Evolutionary conservation across 1,284 basidiomycete genomes (phyloP).

Genomic region (Trichosporon sp.): DNA sequence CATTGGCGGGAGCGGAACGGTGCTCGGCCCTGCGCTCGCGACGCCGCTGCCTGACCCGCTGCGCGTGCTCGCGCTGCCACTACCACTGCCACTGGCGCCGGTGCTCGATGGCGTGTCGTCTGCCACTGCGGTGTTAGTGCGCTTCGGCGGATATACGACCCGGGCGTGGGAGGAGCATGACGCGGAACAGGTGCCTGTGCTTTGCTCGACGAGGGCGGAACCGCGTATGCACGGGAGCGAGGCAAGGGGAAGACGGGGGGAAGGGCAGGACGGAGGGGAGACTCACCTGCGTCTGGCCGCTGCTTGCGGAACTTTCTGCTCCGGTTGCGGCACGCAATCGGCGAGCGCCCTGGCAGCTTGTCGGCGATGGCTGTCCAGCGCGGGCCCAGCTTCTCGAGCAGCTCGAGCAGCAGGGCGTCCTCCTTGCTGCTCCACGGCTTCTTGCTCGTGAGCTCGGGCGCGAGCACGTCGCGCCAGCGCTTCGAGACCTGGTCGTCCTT

Average conservation of each 20-base stretch:
- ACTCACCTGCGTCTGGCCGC: neutral
- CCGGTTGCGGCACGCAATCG: constrained; percentile 25
- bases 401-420: constrained; percentile 21
- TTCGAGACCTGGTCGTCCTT: constrained; percentile 30
- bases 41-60: neutral
- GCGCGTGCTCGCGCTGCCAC: neutral
- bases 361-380: constrained; percentile 28
- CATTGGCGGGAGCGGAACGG: neutral
- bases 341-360: constrained; percentile 21
- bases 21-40: neutral
- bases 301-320: constrained; percentile 13
- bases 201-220: neutral
- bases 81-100: neutral
- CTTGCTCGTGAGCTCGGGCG: constrained; percentile 21
- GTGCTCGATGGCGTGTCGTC: neutral
- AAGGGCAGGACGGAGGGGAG: neutral
- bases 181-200: neutral
- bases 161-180: neutral
- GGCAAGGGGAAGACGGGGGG: neutral
- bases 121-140: neutral
- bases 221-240: neutral
- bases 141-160: neutral
- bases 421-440: constrained; percentile 23
- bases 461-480: constrained; percentile 28
- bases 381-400: constrained; percentile 21